Conservation (phyloP, 768 basidiomycete species). For the Hemileccinum impolitum region DNA sequence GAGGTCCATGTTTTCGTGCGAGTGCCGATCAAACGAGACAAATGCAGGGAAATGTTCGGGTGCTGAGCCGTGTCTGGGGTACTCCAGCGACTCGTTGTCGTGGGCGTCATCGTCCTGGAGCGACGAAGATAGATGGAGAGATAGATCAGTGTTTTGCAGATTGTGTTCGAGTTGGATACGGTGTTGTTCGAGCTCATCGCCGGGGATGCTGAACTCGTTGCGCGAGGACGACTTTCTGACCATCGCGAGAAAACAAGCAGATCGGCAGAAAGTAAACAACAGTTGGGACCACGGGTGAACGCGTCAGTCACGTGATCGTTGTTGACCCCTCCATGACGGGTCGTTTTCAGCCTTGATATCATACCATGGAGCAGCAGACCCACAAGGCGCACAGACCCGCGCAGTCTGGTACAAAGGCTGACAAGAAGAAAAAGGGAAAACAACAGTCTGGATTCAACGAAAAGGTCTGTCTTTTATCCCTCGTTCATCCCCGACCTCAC, state of each 20-base stretch:
- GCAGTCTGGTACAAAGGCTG: slow-evolving; percentile 66
- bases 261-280: slow-evolving; percentile 20
- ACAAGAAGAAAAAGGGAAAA: slow-evolving; percentile 73
- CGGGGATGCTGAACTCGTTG: slow-evolving; percentile 54
- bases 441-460: slow-evolving; percentile 82
- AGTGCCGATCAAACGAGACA: slow-evolving; percentile 57
- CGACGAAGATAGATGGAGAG: slow-evolving; percentile 62
- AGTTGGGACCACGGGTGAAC: slow-evolving; percentile 12
- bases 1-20: slow-evolving; percentile 53
- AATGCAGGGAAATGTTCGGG: slow-evolving; percentile 55
- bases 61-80: slow-evolving; percentile 65
- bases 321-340: slow-evolving; percentile 10
- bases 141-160: slow-evolving; percentile 68
- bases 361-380: slow-evolving; percentile 64
- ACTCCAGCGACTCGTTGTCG: slow-evolving; percentile 57
- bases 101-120: slow-evolving; percentile 37
- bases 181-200: slow-evolving; percentile 72
- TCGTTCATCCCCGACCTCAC: not conserved
- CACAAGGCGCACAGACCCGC: slow-evolving; percentile 84
- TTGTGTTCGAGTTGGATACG: slow-evolving; percentile 79
- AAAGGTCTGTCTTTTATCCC: slow-evolving; percentile 51
- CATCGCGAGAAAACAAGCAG: slow-evolving; percentile 21
- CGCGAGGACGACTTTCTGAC: slow-evolving; percentile 22
- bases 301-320: slow-evolving; percentile 29
- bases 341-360: slow-evolving; percentile 6